These are phyloP conservation scores for Cenococcum geophilum DNA, from an alignment of 495 filamentous ascomycete genomes.

Conservation along the genomic window DNA sequence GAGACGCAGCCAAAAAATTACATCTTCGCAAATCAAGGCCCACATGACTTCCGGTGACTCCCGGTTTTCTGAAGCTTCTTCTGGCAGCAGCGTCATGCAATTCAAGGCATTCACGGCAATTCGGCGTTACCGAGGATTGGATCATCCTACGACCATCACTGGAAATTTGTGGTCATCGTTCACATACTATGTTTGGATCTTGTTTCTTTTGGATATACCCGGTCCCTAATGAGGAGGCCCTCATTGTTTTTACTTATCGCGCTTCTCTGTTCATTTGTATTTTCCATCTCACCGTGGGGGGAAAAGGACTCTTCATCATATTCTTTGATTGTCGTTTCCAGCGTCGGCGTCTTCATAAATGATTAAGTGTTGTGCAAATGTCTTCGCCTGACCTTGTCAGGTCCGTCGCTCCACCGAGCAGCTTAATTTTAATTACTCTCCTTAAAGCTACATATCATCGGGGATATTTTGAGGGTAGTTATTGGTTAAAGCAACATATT, in stretches of 20 bases:
- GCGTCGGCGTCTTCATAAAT: conserved; percentile 1
- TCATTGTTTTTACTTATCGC: not conserved
- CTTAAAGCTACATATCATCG: not conserved
- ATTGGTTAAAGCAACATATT: not conserved
- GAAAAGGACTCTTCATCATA: not conserved
- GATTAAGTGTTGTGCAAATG: not conserved
- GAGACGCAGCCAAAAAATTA: conserved; percentile 26
- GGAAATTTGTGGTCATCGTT: not conserved
- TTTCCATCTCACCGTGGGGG: not conserved
- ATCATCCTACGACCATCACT: not conserved
- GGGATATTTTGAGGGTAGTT: not conserved
- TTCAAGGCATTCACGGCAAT: not conserved
- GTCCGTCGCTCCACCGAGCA: not conserved
- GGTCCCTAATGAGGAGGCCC: conserved; percentile 10
- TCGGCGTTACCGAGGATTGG: not conserved
- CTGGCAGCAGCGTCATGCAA: not conserved
- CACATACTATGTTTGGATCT: conserved; percentile 1
- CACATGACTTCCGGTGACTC: conserved; percentile 20
- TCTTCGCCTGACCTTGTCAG: not conserved
- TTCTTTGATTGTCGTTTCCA: conserved; percentile 4
- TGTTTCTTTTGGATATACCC: conserved; percentile 6
- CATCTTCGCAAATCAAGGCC: conserved; percentile 30
- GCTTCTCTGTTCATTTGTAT: conserved; percentile 3
- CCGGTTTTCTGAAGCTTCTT: not conserved
- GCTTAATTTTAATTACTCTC: conserved; percentile 2